Evolutionary conservation across 805 yeast species (phyloP).

Genomic region (Yamadazyma laniorum): DNA sequence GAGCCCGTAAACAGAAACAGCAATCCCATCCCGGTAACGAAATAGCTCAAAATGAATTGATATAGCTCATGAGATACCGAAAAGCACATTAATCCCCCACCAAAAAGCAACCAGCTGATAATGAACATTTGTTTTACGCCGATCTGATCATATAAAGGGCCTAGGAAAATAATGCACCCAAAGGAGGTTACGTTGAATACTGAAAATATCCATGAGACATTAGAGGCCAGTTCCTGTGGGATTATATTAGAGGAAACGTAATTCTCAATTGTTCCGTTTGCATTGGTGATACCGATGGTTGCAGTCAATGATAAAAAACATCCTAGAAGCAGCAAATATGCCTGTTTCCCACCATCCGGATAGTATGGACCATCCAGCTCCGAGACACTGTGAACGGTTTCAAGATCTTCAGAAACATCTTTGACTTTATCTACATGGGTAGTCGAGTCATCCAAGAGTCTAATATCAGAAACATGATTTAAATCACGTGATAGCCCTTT

Average conservation of each 20-base stretch:
- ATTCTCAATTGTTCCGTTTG: conserved; percentile 21
- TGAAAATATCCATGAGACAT: conserved; percentile 26
- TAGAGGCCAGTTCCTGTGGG: conserved; percentile 12
- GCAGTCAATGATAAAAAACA: conserved; percentile 22
- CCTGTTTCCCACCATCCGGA: conserved; percentile 23
- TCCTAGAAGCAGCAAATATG: conserved; percentile 18
- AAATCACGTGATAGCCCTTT: no score
- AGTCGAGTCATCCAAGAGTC: no score
- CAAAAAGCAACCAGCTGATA: conserved; percentile 14
- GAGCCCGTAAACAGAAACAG: conserved; percentile 21
- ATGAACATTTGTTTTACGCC: conserved; percentile 19
- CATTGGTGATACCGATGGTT: conserved; percentile 20
- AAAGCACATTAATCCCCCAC: conserved; percentile 20
- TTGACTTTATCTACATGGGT: no score
- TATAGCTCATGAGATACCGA: conserved; percentile 18
- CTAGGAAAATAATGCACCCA: conserved; percentile 20
- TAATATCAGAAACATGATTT: no score
- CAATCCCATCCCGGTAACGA: conserved; percentile 20
- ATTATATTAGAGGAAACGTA: conserved; percentile 16
- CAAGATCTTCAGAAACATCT: not conserved
- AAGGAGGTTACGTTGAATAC: conserved; percentile 20
- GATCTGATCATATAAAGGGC: conserved; percentile 22
- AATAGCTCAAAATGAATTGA: conserved; percentile 21
- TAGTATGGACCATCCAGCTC: not conserved
- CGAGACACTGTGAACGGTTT: not conserved